A percentile compares a stretch with the other conserved stretches of the same genome.
Evolutionary conservation across 805 yeast species (phyloP).

Genomic region (Saturnispora kantuleensis): DNA sequence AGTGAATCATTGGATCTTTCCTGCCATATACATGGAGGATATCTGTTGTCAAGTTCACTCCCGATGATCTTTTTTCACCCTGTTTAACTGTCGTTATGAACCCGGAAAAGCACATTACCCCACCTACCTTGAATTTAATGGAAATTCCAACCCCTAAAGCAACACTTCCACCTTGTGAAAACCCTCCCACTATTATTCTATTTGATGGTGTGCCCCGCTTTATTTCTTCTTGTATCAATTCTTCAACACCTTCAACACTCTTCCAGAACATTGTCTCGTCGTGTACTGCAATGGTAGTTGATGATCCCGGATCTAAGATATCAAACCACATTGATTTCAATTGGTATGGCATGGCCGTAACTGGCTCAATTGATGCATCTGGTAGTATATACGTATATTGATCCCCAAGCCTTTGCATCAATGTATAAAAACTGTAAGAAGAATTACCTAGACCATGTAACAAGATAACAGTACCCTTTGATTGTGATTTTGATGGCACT

Average conservation of each 20-base stretch:
- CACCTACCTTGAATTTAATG: slow-evolving; percentile 59
- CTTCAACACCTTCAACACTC: slow-evolving; percentile 36
- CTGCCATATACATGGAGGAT: slow-evolving; percentile 85
- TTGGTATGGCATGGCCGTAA: slow-evolving; percentile 55
- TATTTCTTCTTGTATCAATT: slow-evolving; percentile 42
- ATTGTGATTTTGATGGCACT: not conserved
- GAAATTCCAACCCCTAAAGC: slow-evolving; percentile 51
- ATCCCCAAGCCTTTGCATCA: slow-evolving; percentile 23
- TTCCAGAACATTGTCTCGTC: slow-evolving; percentile 48
- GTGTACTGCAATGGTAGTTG: slow-evolving; percentile 33
- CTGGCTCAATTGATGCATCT: slow-evolving; percentile 66
- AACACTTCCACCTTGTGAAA: slow-evolving; percentile 88
- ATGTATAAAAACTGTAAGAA: no score
- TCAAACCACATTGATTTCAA: slow-evolving; percentile 86
- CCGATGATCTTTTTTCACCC: slow-evolving; percentile 17
- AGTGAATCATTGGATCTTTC: slow-evolving; percentile 54
- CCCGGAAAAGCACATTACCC: slow-evolving; percentile 69
- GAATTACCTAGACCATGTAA: slow-evolving; percentile 88
- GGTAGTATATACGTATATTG: slow-evolving; percentile 73
- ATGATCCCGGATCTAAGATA: slow-evolving; percentile 44
- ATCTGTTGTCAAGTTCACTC: slow-evolving; percentile 53
- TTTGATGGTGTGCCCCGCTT: slow-evolving; percentile 46
- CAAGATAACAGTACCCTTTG: slow-evolving; percentile 41
- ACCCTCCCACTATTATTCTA: slow-evolving; percentile 85
- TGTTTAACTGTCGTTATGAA: slow-evolving; percentile 39